Conservation (phyloP, 2,329 filamentous ascomycete species). For the Aspergillus sp. region DNA sequence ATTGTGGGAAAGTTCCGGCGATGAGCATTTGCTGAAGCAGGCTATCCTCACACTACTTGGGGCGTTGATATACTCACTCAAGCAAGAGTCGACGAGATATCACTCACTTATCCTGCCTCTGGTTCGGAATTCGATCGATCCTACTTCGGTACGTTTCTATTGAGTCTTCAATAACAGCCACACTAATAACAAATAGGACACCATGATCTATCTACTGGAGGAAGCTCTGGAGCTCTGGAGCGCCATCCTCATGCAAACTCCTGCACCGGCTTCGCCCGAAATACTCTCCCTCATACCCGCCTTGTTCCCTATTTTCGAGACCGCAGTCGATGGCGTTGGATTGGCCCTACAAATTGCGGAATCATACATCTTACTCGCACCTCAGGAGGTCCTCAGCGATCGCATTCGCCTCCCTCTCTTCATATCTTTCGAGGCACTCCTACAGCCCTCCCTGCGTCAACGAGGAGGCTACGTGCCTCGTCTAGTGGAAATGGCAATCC, state of each 20-base stretch:
- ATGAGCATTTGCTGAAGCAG: constrained; percentile 92
- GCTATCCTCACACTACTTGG: constrained; percentile 83
- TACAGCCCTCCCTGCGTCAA: constrained; percentile 39
- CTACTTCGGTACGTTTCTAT: constrained; percentile 59
- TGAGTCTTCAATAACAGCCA: not conserved
- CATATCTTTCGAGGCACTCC: constrained; percentile 39
- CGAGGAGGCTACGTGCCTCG: constrained; percentile 43
- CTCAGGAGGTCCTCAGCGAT: constrained; percentile 44
- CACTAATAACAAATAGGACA: constrained; percentile 41
- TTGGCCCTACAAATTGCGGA: constrained; percentile 66
- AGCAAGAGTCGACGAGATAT: constrained; percentile 72
- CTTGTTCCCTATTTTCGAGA: constrained; percentile 65
- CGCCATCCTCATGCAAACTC: constrained; percentile 67
- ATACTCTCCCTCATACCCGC: constrained; percentile 64
- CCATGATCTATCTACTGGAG: constrained; percentile 81
- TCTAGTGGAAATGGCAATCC: constrained; percentile 64
- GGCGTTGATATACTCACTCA: constrained; percentile 83
- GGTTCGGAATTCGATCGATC: constrained; percentile 75
- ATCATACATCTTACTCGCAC: constrained; percentile 68
- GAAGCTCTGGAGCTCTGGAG: constrained; percentile 90
- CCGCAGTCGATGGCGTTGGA: constrained; percentile 63
- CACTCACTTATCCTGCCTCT: constrained; percentile 79
- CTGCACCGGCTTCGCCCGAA: constrained; percentile 58
- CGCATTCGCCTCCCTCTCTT: constrained; percentile 38
- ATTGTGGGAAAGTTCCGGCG: constrained; percentile 81